These are phyloP conservation scores for Sophora flavescens DNA, from an alignment of 306 rosid genomes.

Conservation along the genomic window DNA sequence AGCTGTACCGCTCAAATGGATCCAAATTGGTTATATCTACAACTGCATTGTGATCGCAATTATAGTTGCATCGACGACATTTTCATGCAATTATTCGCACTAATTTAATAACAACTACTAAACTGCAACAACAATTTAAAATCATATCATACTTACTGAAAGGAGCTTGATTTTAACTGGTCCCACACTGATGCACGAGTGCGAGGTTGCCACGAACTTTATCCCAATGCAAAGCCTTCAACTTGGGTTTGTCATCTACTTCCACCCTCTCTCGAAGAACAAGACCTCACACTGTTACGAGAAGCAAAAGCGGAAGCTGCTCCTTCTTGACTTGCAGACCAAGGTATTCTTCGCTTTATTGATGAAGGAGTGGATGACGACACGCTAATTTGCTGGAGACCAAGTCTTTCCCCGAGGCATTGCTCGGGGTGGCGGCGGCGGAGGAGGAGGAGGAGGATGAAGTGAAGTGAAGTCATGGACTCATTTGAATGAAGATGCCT, in stretches of 20 bases:
- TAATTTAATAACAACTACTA: too few relatives aligned
- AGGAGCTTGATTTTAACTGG: slow-evolving; percentile 95
- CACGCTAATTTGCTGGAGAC: slow-evolving; percentile 41
- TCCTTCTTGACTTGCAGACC: slow-evolving; percentile 52
- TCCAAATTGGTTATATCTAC: too few relatives aligned
- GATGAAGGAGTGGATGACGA: slow-evolving; percentile 39
- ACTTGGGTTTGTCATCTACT: slow-evolving; percentile 74
- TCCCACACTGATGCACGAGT: slow-evolving; percentile 98
- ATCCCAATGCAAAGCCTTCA: slow-evolving; percentile 98
- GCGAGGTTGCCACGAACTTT: slow-evolving; percentile 95
- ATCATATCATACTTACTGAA: slow-evolving; percentile 68
- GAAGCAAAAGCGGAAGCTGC: slow-evolving; percentile 42
- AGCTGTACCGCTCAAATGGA: too few relatives aligned
- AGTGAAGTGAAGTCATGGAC: slow-evolving; percentile 41
- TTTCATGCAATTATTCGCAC: too few relatives aligned
- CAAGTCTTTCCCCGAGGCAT: slow-evolving; percentile 39
- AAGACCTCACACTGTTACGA: slow-evolving; percentile 41
- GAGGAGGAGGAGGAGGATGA: slow-evolving; percentile 52
- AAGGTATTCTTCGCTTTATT: slow-evolving; percentile 44
- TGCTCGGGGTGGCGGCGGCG: slow-evolving; percentile 31
- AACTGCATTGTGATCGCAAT: too few relatives aligned
- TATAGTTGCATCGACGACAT: too few relatives aligned
- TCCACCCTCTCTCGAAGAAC: too few relatives aligned
- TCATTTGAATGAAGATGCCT: slow-evolving; percentile 63
- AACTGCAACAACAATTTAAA: too few relatives aligned